Base-by-base conservation (phyloP, 305 asterid species). In the Fraxinus nigra region DNA sequence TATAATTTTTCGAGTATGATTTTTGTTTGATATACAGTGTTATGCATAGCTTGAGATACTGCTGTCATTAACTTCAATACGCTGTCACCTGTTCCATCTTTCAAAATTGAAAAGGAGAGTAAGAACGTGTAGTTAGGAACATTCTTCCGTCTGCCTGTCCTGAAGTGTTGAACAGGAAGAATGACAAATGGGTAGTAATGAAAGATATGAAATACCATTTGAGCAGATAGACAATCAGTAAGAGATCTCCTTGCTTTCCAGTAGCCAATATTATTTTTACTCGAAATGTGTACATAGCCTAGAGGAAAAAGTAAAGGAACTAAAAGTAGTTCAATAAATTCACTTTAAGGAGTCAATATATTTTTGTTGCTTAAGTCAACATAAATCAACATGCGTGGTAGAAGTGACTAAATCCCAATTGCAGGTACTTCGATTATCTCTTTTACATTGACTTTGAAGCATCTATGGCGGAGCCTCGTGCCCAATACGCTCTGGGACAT, bases 391-490 rank as follows among this genome's bases (percentile, higher is more conserved):
- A n/a, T 18, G 28, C 11, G 0, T 56, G 11, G 14, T 80, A 26
- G 61, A 56, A 78, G 78, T 88, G 85, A 82, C 76, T 73, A 46
- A 43, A 63, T 82, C 80, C 59, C 81, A 77, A 76, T 35, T 86
- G 93, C 97, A 95, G 99, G 87, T 96, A 93, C 90, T 96, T 96
- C 28, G 98, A 94, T 78, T 96, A 93, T 90, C 93, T 96, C 65
- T 96, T 96, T 76, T 94, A 90, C 94, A 91, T 96, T 5, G 99
- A 96, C 80, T 94, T 96, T 77, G 97, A 94, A 89, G 97, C 98
- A 35, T 94, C 98, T 0, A 93, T 94, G 99, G 98, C 94, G 0
- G 98, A 96, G 76, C 90, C 97, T n/a, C 95, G 98, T 20, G 97
- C 99, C 48, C 99, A 96, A 82, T 74, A 85, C 76, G 97, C 98